A percentile compares a stretch with the other conserved stretches of the same genome.
These are phyloP conservation scores for Pseudocohnilembus persalinus DNA, from an alignment of 169 alveolate species.

Conservation along the genomic window DNA sequence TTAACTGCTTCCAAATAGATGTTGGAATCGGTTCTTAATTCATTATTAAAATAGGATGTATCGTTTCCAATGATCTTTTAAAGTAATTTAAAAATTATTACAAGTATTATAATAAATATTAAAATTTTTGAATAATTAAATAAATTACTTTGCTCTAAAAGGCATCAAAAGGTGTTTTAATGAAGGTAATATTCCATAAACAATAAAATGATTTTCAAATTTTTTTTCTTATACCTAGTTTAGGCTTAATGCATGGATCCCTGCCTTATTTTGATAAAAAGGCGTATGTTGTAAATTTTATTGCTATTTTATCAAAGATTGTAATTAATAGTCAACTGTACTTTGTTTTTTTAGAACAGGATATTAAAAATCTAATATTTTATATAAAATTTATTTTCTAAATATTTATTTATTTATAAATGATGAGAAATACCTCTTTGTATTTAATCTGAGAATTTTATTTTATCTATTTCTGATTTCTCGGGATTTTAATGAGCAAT, in stretches of 20 bases:
- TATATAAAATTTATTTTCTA: slow-evolving; percentile 3
- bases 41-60: slow-evolving; percentile 74
- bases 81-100: slow-evolving; percentile 48
- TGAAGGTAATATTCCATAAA: slow-evolving; percentile 80
- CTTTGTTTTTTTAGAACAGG: neutral
- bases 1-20: slow-evolving; percentile 76
- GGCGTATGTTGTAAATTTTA: slow-evolving; percentile 20
- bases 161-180: slow-evolving; percentile 57
- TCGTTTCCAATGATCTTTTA: slow-evolving; percentile 47
- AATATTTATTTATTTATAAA: neutral
- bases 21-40: slow-evolving; percentile 70
- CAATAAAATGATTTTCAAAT: slow-evolving; percentile 78
- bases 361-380: neutral
- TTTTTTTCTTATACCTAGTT: slow-evolving; percentile 60
- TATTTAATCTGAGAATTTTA: slow-evolving; percentile 22
- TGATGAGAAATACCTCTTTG: slow-evolving; percentile 13
- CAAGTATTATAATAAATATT: neutral
- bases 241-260: slow-evolving; percentile 43
- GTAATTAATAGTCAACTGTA: neutral
- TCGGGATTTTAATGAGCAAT: slow-evolving; percentile 73
- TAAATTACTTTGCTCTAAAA: slow-evolving; percentile 41
- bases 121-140: too few species aligned
- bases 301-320: slow-evolving; percentile 19
- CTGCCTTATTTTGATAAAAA: slow-evolving; percentile 54
- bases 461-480: slow-evolving; percentile 35